Evolutionary conservation across 176 grass and related monocot genomes (phyloP).

Genomic region (Cenchrus purpureus): DNA sequence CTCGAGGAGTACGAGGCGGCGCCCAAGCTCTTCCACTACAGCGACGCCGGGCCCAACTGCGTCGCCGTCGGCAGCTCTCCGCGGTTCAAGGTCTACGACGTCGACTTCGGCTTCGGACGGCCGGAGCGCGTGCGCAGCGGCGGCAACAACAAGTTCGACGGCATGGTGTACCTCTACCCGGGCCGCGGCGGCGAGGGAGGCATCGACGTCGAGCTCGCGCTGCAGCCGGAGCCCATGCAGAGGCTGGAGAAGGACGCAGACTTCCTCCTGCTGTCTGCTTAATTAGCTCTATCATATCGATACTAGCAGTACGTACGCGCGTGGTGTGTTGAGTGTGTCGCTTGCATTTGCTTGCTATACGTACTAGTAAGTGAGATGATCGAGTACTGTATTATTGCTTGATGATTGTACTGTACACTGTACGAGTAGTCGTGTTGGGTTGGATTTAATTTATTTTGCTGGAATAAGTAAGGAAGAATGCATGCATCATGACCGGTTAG

Average conservation of each 20-base stretch:
- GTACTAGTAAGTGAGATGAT: too few relatives aligned
- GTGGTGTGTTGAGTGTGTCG: too few relatives aligned
- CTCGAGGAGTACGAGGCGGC: slow-evolving; percentile 89
- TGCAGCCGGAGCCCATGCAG: slow-evolving; percentile 80
- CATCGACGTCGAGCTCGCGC: slow-evolving; percentile 90
- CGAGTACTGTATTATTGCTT: too few relatives aligned
- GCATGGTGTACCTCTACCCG: slow-evolving; percentile 96
- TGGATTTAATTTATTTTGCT: too few relatives aligned
- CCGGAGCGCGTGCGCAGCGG: slow-evolving; percentile 90
- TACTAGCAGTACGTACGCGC: too few relatives aligned
- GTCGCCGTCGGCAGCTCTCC: slow-evolving; percentile 96
- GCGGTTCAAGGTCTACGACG: slow-evolving; percentile 90
- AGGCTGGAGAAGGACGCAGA: slow-evolving; percentile 68
- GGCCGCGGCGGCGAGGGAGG: slow-evolving; percentile 66
- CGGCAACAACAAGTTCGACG: slow-evolving; percentile 95
- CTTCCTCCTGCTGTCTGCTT: slow-evolving; percentile 34
- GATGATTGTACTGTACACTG: too few relatives aligned
- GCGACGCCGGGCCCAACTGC: slow-evolving; percentile 89
- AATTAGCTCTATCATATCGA: too few relatives aligned
- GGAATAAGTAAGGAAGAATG: too few relatives aligned
- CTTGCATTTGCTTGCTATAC: too few relatives aligned
- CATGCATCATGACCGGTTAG: too few relatives aligned
- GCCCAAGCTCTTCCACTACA: slow-evolving; percentile 95
- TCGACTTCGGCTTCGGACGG: slow-evolving; percentile 85
- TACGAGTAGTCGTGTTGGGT: too few relatives aligned